Conservation (phyloP, 129 eudicot species). For the Flaveria bidentis region DNA sequence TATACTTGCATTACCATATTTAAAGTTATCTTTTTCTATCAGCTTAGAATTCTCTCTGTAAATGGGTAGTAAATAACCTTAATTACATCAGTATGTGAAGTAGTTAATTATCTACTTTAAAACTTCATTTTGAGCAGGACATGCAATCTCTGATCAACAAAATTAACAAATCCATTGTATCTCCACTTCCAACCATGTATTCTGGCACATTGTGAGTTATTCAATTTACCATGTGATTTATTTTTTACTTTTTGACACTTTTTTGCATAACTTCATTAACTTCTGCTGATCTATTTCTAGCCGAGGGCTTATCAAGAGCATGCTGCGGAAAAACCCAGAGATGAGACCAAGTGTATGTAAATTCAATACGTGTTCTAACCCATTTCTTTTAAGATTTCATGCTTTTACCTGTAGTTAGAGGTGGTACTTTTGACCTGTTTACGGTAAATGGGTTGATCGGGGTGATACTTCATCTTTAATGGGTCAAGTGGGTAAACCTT, state of each 20-base stretch:
- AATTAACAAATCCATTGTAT: constrained; percentile 81
- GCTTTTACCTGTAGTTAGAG: background rate
- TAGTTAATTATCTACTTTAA: background rate
- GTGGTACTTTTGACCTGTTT: background rate
- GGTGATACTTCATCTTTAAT: background rate
- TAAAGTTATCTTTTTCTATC: background rate
- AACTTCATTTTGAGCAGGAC: constrained; percentile 56
- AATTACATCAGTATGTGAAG: background rate
- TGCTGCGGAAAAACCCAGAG: constrained; percentile 97
- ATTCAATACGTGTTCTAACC: constrained; percentile 4
- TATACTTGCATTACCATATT: background rate
- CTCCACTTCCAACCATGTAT: constrained; percentile 92
- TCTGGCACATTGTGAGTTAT: constrained; percentile 89
- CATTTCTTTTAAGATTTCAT: constrained; percentile 1
- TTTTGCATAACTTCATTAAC: background rate
- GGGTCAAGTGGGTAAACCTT: background rate
- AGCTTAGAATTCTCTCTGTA: background rate
- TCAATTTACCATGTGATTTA: background rate
- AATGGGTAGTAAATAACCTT: background rate
- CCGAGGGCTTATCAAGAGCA: constrained; percentile 87
- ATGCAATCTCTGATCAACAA: constrained; percentile 92
- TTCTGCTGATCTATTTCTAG: constrained; percentile 39
- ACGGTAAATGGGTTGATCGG: background rate
- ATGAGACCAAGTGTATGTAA: constrained; percentile 88
- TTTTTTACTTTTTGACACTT: background rate